Conservation (phyloP, 257 asterid genomes). For the Plectranthus barbatus region DNA sequence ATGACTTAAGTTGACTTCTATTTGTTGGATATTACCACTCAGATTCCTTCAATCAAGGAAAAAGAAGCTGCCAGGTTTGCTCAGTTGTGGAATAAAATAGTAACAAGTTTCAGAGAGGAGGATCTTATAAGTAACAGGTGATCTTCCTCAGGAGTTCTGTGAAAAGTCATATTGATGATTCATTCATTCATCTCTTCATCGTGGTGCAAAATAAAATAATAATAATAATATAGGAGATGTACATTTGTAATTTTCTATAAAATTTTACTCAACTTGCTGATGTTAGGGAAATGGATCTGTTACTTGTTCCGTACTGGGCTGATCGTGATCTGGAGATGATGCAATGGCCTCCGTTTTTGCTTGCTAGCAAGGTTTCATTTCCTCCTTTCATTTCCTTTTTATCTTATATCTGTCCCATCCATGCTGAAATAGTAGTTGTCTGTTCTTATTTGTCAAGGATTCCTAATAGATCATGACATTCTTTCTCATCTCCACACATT, state of each 20-base stretch:
- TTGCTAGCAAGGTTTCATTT: constrained; percentile 85
- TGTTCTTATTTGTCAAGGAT: neutral
- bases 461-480: neutral
- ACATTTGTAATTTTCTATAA: constrained; percentile 12
- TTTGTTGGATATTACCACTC: constrained; percentile 16
- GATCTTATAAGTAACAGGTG: constrained; percentile 93
- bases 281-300: constrained; percentile 92
- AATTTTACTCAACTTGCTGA: constrained; percentile 18
- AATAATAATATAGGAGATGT: neutral
- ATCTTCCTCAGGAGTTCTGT: constrained; percentile 9
- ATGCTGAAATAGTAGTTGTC: constrained; percentile 3
- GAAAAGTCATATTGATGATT: neutral
- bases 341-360: constrained; percentile 99
- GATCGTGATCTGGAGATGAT: constrained; percentile 86
- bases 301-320: constrained; percentile 99
- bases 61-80: constrained; percentile 97
- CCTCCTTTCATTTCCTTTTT: neutral
- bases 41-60: constrained; percentile 82
- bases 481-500: neutral
- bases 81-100: constrained; percentile 96
- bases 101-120: constrained; percentile 96
- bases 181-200: constrained; percentile 4
- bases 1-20: constrained; percentile 1
- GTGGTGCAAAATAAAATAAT: neutral
- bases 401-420: constrained; percentile 1